These are phyloP conservation scores for Hypoxylon lienhwacheense DNA, from an alignment of 495 filamentous ascomycete genomes.

Conservation along the genomic window DNA sequence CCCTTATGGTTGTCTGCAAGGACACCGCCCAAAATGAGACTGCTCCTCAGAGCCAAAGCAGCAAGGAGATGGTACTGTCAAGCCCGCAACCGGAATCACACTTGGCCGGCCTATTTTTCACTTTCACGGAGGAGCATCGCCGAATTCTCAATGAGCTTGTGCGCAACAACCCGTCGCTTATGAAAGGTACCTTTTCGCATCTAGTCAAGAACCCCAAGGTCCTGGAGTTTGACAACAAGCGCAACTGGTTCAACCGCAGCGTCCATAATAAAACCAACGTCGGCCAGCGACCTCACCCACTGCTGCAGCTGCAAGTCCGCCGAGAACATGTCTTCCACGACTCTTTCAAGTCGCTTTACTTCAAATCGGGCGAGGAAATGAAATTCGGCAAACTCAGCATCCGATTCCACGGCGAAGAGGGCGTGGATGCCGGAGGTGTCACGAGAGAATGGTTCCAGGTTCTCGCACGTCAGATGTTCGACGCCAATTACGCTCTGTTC, in stretches of 20 bases:
- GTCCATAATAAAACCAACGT: slow-evolving; percentile 79
- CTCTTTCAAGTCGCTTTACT: slow-evolving; percentile 94
- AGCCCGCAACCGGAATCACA: slow-evolving; percentile 78
- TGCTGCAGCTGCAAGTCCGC: slow-evolving; percentile 86
- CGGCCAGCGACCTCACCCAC: slow-evolving; percentile 56
- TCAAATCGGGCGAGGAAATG: slow-evolving; percentile 92
- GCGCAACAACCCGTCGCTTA: slow-evolving; percentile 92
- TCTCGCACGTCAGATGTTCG: slow-evolving; percentile 97
- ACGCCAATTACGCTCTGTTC: slow-evolving; percentile 95
- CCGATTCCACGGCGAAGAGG: slow-evolving; percentile 95
- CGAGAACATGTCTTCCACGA: slow-evolving; percentile 97
- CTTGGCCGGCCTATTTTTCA: slow-evolving; percentile 94
- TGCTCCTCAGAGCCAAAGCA: slow-evolving; percentile 52
- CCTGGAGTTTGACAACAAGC: slow-evolving; percentile 98
- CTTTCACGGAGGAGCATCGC: slow-evolving; percentile 95
- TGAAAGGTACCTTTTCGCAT: slow-evolving; percentile 95
- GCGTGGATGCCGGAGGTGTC: slow-evolving; percentile 96
- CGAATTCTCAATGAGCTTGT: slow-evolving; percentile 98
- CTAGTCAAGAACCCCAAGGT: slow-evolving; percentile 99
- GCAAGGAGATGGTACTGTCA: slow-evolving; percentile 70
- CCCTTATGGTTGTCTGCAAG: slow-evolving; percentile 98
- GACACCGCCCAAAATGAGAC: slow-evolving; percentile 79
- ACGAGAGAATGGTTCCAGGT: slow-evolving; percentile 99
- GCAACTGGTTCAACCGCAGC: slow-evolving; percentile 95
- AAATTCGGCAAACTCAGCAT: slow-evolving; percentile 98